phyloP scores from a whole-genome alignment of 1,284 basidiomycete genomes.

The Microbotryomycetes sp. region DNA sequence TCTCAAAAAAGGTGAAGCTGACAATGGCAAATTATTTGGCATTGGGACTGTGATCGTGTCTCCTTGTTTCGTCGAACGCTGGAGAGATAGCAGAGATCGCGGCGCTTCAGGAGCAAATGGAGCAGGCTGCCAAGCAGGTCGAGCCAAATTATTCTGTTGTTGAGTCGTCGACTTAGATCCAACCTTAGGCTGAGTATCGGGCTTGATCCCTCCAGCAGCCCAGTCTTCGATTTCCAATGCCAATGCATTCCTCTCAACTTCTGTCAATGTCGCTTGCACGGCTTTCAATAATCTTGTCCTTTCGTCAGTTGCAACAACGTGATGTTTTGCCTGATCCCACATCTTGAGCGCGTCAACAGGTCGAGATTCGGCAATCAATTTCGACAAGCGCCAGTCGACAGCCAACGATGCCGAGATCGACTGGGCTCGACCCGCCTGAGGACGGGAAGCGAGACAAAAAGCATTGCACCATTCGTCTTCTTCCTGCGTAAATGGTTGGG shows the following conservation, averaged over 20 bases:
- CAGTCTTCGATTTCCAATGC: conserved; percentile 13
- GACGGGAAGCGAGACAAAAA: conserved; percentile 13
- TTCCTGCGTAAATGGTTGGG: conserved; percentile 15
- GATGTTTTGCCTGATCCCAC: background rate
- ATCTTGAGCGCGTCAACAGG: conserved; percentile 30
- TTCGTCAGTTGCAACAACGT: conserved; percentile 9
- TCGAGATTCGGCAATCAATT: conserved; percentile 22
- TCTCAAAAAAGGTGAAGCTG: conserved; percentile 28
- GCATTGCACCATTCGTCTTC: conserved; percentile 18
- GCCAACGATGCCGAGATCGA: conserved; percentile 1
- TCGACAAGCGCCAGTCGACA: conserved; percentile 29
- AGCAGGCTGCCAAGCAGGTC: conserved; percentile 27
- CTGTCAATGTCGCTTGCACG: conserved; percentile 24
- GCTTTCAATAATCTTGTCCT: conserved; percentile 22
- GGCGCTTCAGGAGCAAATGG: conserved; percentile 3
- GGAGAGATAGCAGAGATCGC: conserved; percentile 17
- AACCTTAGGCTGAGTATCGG: background rate
- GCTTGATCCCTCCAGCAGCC: background rate
- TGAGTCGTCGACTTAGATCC: background rate
- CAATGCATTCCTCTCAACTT: conserved; percentile 14
- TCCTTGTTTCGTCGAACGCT: conserved; percentile 3
- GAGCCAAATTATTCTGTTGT: conserved; percentile 23
- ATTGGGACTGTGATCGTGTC: conserved; percentile 4
- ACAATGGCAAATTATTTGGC: conserved; percentile 21
- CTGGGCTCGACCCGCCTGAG: background rate